These are phyloP conservation scores for Melampsora americana DNA, from an alignment of 1,284 basidiomycete genomes.

Conservation along the genomic window DNA sequence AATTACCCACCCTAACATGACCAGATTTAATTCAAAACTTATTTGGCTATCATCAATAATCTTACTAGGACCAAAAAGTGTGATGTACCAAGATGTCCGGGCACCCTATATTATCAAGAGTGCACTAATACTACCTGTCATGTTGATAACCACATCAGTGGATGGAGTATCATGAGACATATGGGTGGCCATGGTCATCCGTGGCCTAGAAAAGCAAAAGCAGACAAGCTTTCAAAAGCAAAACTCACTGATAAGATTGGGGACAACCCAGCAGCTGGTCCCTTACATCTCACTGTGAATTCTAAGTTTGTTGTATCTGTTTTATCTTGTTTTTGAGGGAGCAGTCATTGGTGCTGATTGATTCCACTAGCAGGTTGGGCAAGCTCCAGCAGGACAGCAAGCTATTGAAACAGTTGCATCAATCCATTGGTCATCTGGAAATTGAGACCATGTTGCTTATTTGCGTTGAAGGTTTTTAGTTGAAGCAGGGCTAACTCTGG, in stretches of 20 bases:
- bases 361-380: background rate
- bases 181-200: constrained; percentile 3
- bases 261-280: background rate
- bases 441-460: background rate
- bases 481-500: background rate
- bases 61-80: background rate
- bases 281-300: background rate
- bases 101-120: background rate
- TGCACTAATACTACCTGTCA: background rate
- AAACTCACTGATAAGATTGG: background rate
- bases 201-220: constrained; percentile 9
- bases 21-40: background rate
- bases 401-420: background rate
- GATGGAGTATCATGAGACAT: background rate
- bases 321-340: background rate
- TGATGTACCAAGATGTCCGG: background rate
- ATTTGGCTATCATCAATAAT: background rate
- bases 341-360: background rate
- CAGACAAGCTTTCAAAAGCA: background rate
- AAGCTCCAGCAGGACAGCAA: background rate
- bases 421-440: background rate
- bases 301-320: background rate
- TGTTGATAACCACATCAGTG: background rate
- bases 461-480: no score
- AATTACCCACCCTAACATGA: background rate